Conservation (phyloP, 164 flowering plant genomes). For the Litsea cubeba region DNA sequence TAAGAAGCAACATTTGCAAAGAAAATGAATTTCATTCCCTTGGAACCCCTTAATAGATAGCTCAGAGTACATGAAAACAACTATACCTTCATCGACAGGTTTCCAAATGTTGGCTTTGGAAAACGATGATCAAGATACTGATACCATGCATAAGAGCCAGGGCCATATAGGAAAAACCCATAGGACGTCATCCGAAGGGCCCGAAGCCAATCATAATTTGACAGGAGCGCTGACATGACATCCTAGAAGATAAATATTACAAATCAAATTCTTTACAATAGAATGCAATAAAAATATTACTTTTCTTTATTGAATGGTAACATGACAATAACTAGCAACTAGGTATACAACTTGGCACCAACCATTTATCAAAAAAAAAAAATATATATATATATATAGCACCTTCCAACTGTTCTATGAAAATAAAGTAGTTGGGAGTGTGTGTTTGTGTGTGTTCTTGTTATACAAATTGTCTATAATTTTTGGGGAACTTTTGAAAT, state of each 20-base stretch:
- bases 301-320: too few relatives aligned
- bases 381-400: too few relatives aligned
- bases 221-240: conserved; percentile 22
- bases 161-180: conserved; percentile 92
- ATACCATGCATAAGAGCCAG: conserved; percentile 98
- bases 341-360: too few relatives aligned
- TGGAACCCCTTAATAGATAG: not conserved
- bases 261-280: conserved; percentile 16
- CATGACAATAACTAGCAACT: too few relatives aligned
- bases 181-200: conserved; percentile 84
- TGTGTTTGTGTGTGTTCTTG: too few relatives aligned
- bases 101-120: conserved; percentile 56
- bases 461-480: too few relatives aligned
- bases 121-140: conserved; percentile 61
- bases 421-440: too few relatives aligned
- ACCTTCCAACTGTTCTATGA: too few relatives aligned
- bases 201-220: conserved; percentile 80
- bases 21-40: not conserved
- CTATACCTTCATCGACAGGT: conserved; percentile 66
- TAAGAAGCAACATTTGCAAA: not conserved
- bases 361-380: too few relatives aligned
- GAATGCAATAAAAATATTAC: not conserved
- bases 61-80: not conserved
- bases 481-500: too few relatives aligned
- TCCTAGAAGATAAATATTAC: conserved; percentile 31